Base-by-base conservation (phyloP, 1,284 basidiomycete genomes). In the Naganishia sp. region DNA sequence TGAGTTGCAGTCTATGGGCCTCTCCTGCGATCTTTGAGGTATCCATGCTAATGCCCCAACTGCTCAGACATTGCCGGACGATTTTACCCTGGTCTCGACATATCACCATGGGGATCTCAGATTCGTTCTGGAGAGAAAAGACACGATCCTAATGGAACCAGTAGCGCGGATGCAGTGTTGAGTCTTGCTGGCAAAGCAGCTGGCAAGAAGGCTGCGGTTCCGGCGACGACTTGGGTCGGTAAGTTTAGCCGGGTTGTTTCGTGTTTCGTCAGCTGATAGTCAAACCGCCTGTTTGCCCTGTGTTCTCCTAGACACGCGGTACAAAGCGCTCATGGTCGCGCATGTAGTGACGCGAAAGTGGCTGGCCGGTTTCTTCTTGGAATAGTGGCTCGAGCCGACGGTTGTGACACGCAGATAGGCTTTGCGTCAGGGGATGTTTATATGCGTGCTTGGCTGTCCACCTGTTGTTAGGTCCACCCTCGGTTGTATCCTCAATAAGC, bases 151-250 rank as follows among this genome's bases (percentile, higher is more conserved):
- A 61, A 61, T 15, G 28, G 21, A 2, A 52, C 59, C 2, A 49
- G 59, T 39, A 49, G 59, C 25, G 11, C 25, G 9, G 59, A 61
- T 49, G 16, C 49, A 18, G 39, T 61, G 10, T 31, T 21, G 21
- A 61, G 59, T 52, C 36, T 61, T 16, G 59, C 48, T n/a, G 59
- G 59, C n/a, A 61, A 61, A 43, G 36, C 49, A 42, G 48, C 48
- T 43, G 59, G 59, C 3, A 61, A 52, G 36, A 61, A 28, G 45
- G 48, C 59, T 7, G 23, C 36, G 4, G 48, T 61, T 21, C 48
- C 59, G 16, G 9, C 48, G 18, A 11, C 48, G 33, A 61, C 59
- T 11, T 61, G 59, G 59, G 49, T 61, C 42, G 59, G 59, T 61
- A 44, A 50, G 59, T 43, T 43, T 9, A 7, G 5, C 28, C 36